A percentile compares a stretch with the other conserved stretches of the same genome.
These are phyloP conservation scores for Glomus cerebriforme DNA, from an alignment of 192 early-diverging fungal genomes.

Conservation along the genomic window DNA sequence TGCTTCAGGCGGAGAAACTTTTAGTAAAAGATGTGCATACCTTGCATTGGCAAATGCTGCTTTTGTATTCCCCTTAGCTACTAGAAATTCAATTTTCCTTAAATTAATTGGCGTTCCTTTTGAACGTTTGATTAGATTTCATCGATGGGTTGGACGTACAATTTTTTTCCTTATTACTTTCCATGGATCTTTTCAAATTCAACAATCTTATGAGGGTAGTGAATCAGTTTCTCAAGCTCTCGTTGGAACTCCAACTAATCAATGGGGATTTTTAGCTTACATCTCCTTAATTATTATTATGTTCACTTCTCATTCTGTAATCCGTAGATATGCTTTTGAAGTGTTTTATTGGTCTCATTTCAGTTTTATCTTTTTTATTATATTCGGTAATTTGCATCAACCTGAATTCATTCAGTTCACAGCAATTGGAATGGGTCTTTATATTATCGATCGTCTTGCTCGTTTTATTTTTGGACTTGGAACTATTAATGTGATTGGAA, in stretches of 20 bases:
- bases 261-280: slow-evolving; percentile 12
- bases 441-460: slow-evolving; percentile 37
- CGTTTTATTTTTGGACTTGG: slow-evolving; percentile 37
- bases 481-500: slow-evolving; percentile 7
- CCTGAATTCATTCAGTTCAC: slow-evolving; percentile 34
- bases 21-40: background rate
- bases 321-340: slow-evolving; percentile 47
- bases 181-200: slow-evolving; percentile 26
- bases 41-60: slow-evolving; percentile 38
- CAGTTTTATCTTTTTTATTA: slow-evolving; percentile 36
- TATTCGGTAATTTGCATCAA: slow-evolving; percentile 39
- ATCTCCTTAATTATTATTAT: background rate
- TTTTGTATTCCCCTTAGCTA: slow-evolving; percentile 43
- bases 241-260: background rate
- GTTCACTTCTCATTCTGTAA: slow-evolving; percentile 13
- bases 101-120: slow-evolving; percentile 43
- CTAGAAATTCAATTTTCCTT: slow-evolving; percentile 41
- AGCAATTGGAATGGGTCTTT: slow-evolving; percentile 32
- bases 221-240: background rate
- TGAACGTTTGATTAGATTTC: slow-evolving; percentile 45
- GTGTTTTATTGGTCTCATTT: slow-evolving; percentile 47
- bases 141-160: slow-evolving; percentile 46
- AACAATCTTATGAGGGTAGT: background rate
- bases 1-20: too few relatives aligned
- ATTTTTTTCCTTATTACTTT: slow-evolving; percentile 29